Conservation (phyloP, 352 stramenopile genomes). For the Globisporangium polare region DNA sequence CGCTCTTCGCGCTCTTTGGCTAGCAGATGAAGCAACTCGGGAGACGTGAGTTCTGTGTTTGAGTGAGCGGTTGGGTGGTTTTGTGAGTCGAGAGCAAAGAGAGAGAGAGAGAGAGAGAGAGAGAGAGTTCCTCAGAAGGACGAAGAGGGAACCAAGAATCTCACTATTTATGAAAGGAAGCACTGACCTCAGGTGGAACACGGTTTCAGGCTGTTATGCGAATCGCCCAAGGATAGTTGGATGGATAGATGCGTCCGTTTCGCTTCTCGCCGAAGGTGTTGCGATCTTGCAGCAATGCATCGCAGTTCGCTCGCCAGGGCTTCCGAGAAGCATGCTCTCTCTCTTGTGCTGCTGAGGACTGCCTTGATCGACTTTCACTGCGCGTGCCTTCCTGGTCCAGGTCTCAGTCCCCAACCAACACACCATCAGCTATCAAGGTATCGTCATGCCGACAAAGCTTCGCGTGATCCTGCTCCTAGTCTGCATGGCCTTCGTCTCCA, state of each 20-base stretch:
- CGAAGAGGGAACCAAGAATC: conserved; percentile 1
- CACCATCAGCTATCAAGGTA: background rate
- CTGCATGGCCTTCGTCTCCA: background rate
- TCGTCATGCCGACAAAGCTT: background rate
- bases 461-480: background rate
- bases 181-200: background rate
- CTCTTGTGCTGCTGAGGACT: background rate
- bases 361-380: background rate
- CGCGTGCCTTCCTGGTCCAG: background rate
- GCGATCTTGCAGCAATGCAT: background rate
- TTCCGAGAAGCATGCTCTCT: background rate
- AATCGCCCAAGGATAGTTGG: too few species aligned
- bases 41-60: too few species aligned
- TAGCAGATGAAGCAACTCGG: too few species aligned
- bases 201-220: conserved; percentile 1
- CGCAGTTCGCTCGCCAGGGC: background rate
- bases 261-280: background rate
- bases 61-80: background rate
- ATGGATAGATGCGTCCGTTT: background rate
- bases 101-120: too few species aligned
- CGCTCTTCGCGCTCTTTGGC: conserved; percentile 61
- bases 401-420: conserved; percentile 2
- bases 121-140: too few species aligned
- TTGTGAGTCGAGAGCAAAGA: background rate
- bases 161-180: conserved; percentile 9